phyloP scores from a whole-genome alignment of 306 rosid genomes.

The Prosopis cineraria region DNA sequence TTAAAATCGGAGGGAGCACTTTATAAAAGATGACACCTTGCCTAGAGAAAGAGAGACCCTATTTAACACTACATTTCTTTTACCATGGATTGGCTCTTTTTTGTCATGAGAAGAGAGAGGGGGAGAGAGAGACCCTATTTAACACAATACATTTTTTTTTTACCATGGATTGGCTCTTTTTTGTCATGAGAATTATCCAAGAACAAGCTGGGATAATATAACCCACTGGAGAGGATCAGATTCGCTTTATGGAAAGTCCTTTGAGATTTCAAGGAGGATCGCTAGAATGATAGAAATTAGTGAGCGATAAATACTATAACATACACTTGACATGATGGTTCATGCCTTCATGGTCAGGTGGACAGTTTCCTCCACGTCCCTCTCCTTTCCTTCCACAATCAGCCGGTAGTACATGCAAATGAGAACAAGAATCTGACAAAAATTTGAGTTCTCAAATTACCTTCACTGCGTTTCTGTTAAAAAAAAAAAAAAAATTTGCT shows the following conservation, averaged over 20 bases:
- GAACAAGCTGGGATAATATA: no score
- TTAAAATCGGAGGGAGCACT: no score
- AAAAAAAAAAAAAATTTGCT: background rate
- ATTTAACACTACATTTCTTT: no score
- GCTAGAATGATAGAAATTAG: no score
- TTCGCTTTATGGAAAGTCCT: background rate
- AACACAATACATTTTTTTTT: no score
- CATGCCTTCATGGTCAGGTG: background rate
- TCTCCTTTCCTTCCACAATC: background rate
- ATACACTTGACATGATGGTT: background rate
- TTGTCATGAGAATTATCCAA: no score
- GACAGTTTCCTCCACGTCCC: background rate
- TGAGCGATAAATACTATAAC: background rate
- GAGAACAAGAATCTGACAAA: background rate
- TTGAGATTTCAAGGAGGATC: background rate
- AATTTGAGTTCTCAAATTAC: constrained; percentile 3
- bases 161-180: no score
- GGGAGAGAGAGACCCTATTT: no score
- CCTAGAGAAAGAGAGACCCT: no score
- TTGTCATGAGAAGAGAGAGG: no score
- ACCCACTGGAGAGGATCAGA: background rate
- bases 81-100: no score
- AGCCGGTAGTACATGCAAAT: background rate
- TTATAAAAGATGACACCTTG: no score
- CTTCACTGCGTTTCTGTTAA: background rate